Percentiles rank a stretch among this genome's conserved stretches.
These are phyloP conservation scores for Penicillium sp. DNA, from an alignment of 2,329 filamentous ascomycete genomes.

Conservation along the genomic window DNA sequence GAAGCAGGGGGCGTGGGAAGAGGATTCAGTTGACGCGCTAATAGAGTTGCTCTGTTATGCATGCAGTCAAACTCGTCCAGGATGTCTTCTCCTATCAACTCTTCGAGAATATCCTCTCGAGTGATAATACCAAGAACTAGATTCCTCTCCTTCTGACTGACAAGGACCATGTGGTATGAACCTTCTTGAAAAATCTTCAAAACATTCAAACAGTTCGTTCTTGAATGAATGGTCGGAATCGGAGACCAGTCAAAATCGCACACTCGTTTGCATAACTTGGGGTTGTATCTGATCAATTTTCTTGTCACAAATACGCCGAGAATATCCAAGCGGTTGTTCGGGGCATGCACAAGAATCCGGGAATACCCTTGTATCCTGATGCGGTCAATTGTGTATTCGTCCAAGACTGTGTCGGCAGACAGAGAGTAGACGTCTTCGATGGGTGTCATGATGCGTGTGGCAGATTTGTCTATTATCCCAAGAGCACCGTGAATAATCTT, in stretches of 20 bases:
- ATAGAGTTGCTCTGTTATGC: neutral
- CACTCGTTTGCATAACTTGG: slow-evolving; percentile 82
- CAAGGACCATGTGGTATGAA: slow-evolving; percentile 96
- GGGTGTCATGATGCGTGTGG: slow-evolving; percentile 94
- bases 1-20: neutral
- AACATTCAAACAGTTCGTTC: slow-evolving; percentile 94
- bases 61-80: neutral
- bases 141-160: slow-evolving; percentile 82
- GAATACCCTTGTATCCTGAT: slow-evolving; percentile 93
- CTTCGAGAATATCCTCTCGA: slow-evolving; percentile 69
- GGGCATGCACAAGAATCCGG: slow-evolving; percentile 86
- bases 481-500: slow-evolving; percentile 96
- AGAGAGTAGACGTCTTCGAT: slow-evolving; percentile 96
- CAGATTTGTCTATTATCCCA: slow-evolving; percentile 91
- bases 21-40: neutral
- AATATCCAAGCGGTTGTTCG: slow-evolving; percentile 80
- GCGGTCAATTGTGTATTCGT: slow-evolving; percentile 88
- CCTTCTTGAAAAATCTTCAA: slow-evolving; percentile 99
- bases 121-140: slow-evolving; percentile 91
- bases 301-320: slow-evolving; percentile 97
- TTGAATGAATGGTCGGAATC: slow-evolving; percentile 85
- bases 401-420: slow-evolving; percentile 86
- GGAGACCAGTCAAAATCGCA: slow-evolving; percentile 88
- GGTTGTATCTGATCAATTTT: slow-evolving; percentile 96
- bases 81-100: neutral